These are phyloP conservation scores for Cyberlindnera mycetangii DNA, from an alignment of 805 yeast genomes.

Conservation along the genomic window DNA sequence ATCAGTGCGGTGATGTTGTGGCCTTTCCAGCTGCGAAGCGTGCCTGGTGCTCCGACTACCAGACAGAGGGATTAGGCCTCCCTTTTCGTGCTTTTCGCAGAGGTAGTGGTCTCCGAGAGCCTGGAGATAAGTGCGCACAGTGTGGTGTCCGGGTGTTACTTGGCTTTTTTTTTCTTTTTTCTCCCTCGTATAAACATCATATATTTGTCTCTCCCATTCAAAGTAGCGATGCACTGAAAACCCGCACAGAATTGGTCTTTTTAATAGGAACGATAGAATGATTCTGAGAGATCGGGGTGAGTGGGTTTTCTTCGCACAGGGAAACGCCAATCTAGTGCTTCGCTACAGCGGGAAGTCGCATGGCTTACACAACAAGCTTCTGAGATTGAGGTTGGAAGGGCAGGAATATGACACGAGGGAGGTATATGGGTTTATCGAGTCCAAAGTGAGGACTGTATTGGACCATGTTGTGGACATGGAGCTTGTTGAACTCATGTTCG, in stretches of 20 bases:
- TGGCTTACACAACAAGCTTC: constrained; percentile 30
- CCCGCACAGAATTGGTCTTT: no score
- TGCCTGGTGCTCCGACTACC: neutral
- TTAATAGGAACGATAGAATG: neutral
- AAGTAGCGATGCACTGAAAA: no score
- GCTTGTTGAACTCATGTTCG: constrained; percentile 16
- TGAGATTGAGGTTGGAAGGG: constrained; percentile 30
- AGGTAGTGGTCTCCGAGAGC: neutral
- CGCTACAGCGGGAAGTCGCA: constrained; percentile 36
- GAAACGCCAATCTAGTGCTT: constrained; percentile 48
- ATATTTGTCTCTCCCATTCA: no score
- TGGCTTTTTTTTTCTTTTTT: neutral
- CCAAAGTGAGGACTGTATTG: constrained; percentile 21
- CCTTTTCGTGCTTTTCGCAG: no score
- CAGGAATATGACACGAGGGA: constrained; percentile 16
- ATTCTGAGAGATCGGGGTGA: no score
- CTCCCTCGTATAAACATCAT: neutral
- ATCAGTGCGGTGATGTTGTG: neutral
- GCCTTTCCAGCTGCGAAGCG: neutral
- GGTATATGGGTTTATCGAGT: constrained; percentile 18
- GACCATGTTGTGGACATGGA: constrained; percentile 29
- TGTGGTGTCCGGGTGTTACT: neutral
- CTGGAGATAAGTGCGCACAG: neutral
- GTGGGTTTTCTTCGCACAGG: constrained; percentile 47
- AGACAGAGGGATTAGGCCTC: neutral